phyloP scores from a whole-genome alignment of 176 grass and related monocot species.

The Zizania latifolia region DNA sequence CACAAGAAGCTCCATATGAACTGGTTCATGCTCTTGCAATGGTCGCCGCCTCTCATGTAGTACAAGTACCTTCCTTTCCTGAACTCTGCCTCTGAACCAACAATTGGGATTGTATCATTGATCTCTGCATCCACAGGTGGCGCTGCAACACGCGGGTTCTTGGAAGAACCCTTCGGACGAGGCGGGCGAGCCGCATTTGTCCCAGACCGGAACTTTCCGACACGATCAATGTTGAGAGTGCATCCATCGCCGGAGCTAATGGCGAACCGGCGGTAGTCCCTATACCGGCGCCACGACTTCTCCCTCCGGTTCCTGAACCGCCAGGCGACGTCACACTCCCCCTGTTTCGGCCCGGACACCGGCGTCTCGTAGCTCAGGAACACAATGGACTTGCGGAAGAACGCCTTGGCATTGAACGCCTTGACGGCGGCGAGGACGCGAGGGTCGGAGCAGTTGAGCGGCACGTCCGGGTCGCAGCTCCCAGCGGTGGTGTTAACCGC shows the following conservation, averaged over 20 bases:
- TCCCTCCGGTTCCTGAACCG: slow-evolving; percentile 75
- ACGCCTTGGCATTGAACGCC: slow-evolving; percentile 68
- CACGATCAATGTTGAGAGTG: slow-evolving; percentile 37
- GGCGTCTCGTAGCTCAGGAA: slow-evolving; percentile 82
- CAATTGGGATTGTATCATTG: slow-evolving; percentile 72
- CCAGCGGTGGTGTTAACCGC: neutral
- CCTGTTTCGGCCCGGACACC: slow-evolving; percentile 37
- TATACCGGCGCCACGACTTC: slow-evolving; percentile 88
- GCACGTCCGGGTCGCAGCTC: slow-evolving; percentile 48
- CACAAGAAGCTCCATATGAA: slow-evolving; percentile 91
- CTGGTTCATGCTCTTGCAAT: slow-evolving; percentile 99
- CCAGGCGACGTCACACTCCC: slow-evolving; percentile 80
- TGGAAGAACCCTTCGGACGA: neutral
- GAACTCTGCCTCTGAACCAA: slow-evolving; percentile 81
- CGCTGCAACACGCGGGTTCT: neutral
- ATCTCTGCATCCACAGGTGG: slow-evolving; percentile 59
- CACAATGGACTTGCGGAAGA: slow-evolving; percentile 59
- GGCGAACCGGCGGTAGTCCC: slow-evolving; percentile 76
- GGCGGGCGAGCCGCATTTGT: slow-evolving; percentile 56
- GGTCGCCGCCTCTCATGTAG: slow-evolving; percentile 80
- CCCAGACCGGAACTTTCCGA: slow-evolving; percentile 84
- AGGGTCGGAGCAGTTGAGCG: slow-evolving; percentile 74
- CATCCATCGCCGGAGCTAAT: slow-evolving; percentile 53
- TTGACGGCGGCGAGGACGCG: slow-evolving; percentile 71
- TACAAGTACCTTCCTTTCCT: slow-evolving; percentile 68